Percentiles rank a stretch among this genome's conserved stretches.
Conservation (phyloP, 768 basidiomycete genomes). For the Tephrocybe sp. region DNA sequence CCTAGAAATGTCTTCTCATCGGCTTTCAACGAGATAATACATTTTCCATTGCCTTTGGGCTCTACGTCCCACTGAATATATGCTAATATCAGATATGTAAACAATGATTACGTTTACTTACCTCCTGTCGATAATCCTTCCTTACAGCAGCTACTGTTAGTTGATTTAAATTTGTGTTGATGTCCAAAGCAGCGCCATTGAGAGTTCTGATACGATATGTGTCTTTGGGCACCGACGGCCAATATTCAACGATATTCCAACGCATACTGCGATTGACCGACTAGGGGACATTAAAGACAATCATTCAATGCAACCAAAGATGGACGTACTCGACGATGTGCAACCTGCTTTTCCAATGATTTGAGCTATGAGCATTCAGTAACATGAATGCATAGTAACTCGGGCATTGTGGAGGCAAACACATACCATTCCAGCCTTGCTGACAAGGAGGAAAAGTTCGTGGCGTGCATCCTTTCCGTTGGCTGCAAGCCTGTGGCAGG, state of each 20-base stretch:
- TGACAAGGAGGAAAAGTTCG: conserved; percentile 2
- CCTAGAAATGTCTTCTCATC: conserved; percentile 4
- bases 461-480: neutral
- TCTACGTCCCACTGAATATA: conserved; percentile 2
- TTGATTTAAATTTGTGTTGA: neutral
- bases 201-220: no score
- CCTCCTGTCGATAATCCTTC: no score
- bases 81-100: neutral
- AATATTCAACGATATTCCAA: no score
- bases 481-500: neutral
- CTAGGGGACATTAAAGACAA: no score
- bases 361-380: neutral
- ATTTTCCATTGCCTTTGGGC: conserved; percentile 9
- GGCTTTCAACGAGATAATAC: no score
- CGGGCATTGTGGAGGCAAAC: neutral
- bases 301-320: no score
- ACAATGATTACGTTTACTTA: no score
- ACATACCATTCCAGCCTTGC: no score
- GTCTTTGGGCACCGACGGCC: no score
- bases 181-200: no score
- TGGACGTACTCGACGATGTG: neutral
- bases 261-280: no score
- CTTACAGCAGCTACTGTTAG: neutral
- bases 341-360: neutral
- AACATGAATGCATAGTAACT: neutral